Percentiles rank a stretch among this genome's conserved stretches.
These are phyloP conservation scores for Cystoisospora suis DNA, from an alignment of 169 alveolate species.

Conservation along the genomic window DNA sequence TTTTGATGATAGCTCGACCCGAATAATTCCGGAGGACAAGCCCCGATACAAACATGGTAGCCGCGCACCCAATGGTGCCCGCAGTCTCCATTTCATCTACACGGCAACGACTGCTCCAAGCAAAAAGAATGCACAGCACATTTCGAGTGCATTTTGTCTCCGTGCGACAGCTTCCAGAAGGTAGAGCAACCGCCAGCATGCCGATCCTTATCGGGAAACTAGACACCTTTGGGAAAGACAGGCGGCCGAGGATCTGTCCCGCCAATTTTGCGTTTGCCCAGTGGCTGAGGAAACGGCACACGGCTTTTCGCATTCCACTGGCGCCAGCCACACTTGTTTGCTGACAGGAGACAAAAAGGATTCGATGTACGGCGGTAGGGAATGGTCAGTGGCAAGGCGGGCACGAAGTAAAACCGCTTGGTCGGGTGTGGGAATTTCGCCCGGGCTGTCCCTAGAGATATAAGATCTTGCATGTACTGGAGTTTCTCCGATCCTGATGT, in stretches of 20 bases:
- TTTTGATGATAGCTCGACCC: no score
- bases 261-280: conserved; percentile 68
- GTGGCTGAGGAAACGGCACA: conserved; percentile 70
- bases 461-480: conserved; percentile 53
- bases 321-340: conserved; percentile 71
- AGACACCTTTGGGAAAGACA: conserved; percentile 74
- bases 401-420: conserved; percentile 34
- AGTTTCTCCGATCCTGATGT: conserved; percentile 42
- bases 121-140: no score
- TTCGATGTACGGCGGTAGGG: conserved; percentile 74
- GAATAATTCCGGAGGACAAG: no score
- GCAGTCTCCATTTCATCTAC: no score
- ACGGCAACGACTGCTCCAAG: no score
- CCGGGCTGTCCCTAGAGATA: conserved; percentile 23
- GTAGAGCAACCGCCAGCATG: no score
- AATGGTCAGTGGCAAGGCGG: conserved; percentile 73
- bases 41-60: no score
- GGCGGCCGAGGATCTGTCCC: conserved; percentile 79
- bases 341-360: conserved; percentile 74
- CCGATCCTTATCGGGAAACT: no score
- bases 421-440: conserved; percentile 22
- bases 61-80: no score
- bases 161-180: no score
- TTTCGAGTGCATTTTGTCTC: no score
- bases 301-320: conserved; percentile 46